Percentiles rank a stretch among this genome's conserved stretches.
Evolutionary conservation across 116 monocot species (phyloP).

Genomic region (Posidonia oceanica): DNA sequence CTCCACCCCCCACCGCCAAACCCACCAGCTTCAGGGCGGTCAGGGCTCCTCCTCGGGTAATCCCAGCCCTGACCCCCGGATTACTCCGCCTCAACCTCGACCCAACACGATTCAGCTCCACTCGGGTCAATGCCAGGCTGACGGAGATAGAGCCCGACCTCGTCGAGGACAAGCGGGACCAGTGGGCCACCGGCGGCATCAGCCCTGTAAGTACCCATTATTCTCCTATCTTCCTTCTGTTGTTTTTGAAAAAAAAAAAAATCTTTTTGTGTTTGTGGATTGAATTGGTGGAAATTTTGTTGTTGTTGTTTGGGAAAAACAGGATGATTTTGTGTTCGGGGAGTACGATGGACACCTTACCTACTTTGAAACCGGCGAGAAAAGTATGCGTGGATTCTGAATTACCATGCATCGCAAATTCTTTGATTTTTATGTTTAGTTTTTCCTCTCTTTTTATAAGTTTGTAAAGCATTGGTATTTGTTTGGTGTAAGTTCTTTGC

Average conservation of each 20-base stretch:
- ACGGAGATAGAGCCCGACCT: slow-evolving; percentile 89
- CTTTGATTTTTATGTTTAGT: too few species aligned
- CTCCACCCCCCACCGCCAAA: too few species aligned
- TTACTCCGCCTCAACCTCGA: too few species aligned
- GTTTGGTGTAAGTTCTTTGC: too few species aligned
- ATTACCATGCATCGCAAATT: too few species aligned
- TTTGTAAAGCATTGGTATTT: too few species aligned
- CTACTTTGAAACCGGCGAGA: slow-evolving; percentile 47
- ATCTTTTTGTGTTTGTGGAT: neutral
- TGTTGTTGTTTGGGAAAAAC: neutral
- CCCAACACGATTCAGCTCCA: neutral
- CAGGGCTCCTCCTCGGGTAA: too few species aligned
- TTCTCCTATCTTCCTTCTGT: neutral
- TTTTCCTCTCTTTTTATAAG: too few species aligned
- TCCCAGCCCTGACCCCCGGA: too few species aligned
- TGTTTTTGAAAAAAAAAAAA: neutral
- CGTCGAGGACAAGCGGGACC: slow-evolving; percentile 59
- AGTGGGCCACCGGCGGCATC: slow-evolving; percentile 57
- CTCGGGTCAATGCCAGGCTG: slow-evolving; percentile 35
- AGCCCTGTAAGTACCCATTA: slow-evolving; percentile 26
- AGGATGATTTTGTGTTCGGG: slow-evolving; percentile 86
- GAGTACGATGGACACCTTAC: slow-evolving; percentile 82
- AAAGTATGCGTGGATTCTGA: slow-evolving; percentile 15
- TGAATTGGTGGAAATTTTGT: neutral
- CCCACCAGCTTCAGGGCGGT: too few species aligned